Evolutionary conservation across 2,329 filamentous ascomycete species (phyloP).

Genomic region (Didymella glomerata): DNA sequence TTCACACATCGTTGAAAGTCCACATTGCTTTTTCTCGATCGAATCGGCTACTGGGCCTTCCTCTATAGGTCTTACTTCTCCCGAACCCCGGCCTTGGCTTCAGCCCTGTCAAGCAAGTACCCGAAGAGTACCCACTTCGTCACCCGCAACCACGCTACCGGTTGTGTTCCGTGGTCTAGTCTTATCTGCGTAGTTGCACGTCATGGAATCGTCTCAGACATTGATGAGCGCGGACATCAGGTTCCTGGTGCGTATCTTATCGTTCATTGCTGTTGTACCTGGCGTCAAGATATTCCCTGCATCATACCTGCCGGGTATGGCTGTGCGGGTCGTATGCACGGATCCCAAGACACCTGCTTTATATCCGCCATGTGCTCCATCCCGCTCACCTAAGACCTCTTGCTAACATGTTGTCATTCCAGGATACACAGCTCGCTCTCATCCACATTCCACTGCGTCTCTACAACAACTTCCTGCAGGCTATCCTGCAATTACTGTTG

Average conservation of each 20-base stretch:
- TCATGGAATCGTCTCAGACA: conserved; percentile 57
- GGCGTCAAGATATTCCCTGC: conserved; percentile 25
- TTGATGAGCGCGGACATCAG: conserved; percentile 59
- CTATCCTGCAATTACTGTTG: conserved; percentile 84
- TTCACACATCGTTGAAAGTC: conserved; percentile 16
- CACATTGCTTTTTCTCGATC: conserved; percentile 38
- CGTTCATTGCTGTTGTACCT: conserved; percentile 32
- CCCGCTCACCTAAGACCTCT: conserved; percentile 9
- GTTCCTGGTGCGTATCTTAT: conserved; percentile 55
- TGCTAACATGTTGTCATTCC: conserved; percentile 51
- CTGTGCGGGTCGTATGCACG: conserved; percentile 39
- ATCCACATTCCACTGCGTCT: conserved; percentile 88
- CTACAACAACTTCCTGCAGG: conserved; percentile 80
- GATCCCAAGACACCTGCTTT: conserved; percentile 39
- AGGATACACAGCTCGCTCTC: conserved; percentile 88
- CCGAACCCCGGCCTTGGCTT: conserved; percentile 32
- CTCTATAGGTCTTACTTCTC: conserved; percentile 39
- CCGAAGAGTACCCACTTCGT: conserved; percentile 41
- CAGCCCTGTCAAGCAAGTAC: conserved; percentile 40
- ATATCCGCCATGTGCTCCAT: conserved; percentile 25
- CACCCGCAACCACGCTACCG: conserved; percentile 40
- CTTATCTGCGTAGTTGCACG: conserved; percentile 43
- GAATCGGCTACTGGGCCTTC: conserved; percentile 35
- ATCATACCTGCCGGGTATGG: conserved; percentile 38
- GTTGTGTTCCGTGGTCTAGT: conserved; percentile 41